Conservation (phyloP, 1,139 yeast species). For the Pichia sp. region DNA sequence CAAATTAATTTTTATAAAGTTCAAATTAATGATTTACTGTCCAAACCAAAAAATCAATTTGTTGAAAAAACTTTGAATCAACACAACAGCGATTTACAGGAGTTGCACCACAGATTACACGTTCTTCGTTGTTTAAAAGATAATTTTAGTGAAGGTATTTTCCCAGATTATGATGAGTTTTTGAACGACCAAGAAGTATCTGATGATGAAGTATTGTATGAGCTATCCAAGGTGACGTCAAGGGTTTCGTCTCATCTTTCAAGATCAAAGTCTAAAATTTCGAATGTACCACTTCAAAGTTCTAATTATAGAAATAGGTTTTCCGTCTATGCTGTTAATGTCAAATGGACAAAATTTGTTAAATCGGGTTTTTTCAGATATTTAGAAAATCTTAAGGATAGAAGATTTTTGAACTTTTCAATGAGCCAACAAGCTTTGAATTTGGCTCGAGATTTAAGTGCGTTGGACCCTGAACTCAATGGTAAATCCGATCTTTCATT, state of each 20-base stretch:
- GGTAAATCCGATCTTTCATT: conserved; percentile 15
- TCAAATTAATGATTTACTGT: conserved; percentile 11
- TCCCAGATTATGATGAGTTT: conserved; percentile 27
- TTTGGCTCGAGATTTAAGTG: conserved; percentile 47
- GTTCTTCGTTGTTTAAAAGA: conserved; percentile 32
- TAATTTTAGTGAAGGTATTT: conserved; percentile 28
- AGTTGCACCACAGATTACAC: conserved; percentile 34
- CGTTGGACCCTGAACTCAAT: not conserved
- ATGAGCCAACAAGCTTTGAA: conserved; percentile 68
- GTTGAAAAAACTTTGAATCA: conserved; percentile 27
- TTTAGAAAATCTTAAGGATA: conserved; percentile 51
- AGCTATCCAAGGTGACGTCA: conserved; percentile 16
- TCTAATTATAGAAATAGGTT: conserved; percentile 66
- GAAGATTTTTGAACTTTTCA: conserved; percentile 53
- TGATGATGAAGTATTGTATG: conserved; percentile 20
- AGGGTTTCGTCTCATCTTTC: conserved; percentile 29
- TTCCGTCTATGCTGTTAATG: conserved; percentile 66
- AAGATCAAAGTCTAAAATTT: conserved; percentile 28
- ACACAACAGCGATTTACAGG: conserved; percentile 28
- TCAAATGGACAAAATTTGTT: conserved; percentile 72
- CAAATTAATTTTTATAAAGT: conserved; percentile 31
- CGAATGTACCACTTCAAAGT: conserved; percentile 17
- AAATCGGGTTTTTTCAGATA: conserved; percentile 60
- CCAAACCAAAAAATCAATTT: conserved; percentile 14
- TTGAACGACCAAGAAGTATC: conserved; percentile 22